Evolutionary conservation across 1,284 basidiomycete species (phyloP).

Genomic region (Ustilago trichophora): DNA sequence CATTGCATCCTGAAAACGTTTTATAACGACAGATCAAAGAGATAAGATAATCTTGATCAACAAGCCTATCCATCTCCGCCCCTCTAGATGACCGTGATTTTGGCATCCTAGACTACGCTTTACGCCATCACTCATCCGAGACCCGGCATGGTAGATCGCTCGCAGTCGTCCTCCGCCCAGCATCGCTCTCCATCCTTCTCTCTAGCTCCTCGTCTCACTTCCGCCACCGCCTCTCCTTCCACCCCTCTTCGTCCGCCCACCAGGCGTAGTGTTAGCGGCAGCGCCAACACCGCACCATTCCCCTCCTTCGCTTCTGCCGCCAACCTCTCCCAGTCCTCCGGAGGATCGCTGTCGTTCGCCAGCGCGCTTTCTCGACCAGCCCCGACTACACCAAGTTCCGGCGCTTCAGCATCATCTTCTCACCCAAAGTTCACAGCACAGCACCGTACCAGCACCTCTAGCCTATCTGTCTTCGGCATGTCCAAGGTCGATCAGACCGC

Average conservation of each 20-base stretch:
- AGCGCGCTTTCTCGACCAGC: neutral
- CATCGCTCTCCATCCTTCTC: conserved; percentile 30
- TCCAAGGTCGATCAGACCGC: conserved; percentile 28
- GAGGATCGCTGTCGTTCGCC: conserved; percentile 9
- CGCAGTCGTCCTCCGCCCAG: conserved; percentile 10
- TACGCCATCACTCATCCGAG: neutral
- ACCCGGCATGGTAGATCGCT: conserved; percentile 17
- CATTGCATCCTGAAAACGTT: too few species aligned
- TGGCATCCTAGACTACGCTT: neutral
- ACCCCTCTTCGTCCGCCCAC: conserved; percentile 1
- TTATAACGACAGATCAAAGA: too few species aligned
- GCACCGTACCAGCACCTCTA: neutral
- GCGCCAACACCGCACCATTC: conserved; percentile 5
- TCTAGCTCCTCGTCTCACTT: neutral
- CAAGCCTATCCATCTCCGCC: too few species aligned
- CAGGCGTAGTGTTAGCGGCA: conserved; percentile 31
- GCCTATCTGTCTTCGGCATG: conserved; percentile 16
- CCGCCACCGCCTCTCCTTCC: neutral
- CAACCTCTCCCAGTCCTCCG: neutral
- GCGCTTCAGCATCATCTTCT: neutral
- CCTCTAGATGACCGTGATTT: conserved; percentile 6
- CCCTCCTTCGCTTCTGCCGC: conserved; percentile 8
- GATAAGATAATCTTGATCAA: too few species aligned
- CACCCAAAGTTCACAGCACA: neutral
- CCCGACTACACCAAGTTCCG: neutral